These are phyloP conservation scores for Mucor sp. DNA, from an alignment of 371 early-diverging fungal species.

Conservation along the genomic window DNA sequence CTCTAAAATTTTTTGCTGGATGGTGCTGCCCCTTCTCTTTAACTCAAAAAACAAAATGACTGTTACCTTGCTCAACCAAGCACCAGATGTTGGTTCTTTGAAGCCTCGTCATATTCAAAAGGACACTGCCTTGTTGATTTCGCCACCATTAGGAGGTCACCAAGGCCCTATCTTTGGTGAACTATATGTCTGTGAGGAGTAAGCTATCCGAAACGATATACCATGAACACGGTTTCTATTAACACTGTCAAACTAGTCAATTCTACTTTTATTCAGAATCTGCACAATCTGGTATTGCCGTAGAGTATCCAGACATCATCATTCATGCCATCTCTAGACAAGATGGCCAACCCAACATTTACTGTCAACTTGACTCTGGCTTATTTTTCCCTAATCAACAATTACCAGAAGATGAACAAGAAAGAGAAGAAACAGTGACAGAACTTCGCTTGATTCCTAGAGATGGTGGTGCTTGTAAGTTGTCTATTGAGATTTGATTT, in stretches of 20 bases:
- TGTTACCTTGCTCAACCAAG: constrained; percentile 40
- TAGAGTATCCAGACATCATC: constrained; percentile 76
- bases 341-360: constrained; percentile 65
- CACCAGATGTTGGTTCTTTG: constrained; percentile 34
- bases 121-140: constrained; percentile 31
- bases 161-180: constrained; percentile 34
- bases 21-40: not conserved
- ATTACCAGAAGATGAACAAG: constrained; percentile 55
- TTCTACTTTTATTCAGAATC: constrained; percentile 57
- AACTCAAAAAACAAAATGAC: constrained; percentile 31
- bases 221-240: not conserved
- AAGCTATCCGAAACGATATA: not conserved
- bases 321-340: constrained; percentile 82
- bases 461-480: constrained; percentile 62
- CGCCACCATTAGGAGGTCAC: constrained; percentile 44
- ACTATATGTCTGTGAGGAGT: constrained; percentile 48
- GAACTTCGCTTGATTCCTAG: constrained; percentile 73
- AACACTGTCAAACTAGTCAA: constrained; percentile 22
- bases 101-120: constrained; percentile 39
- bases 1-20: not conserved
- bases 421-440: constrained; percentile 55
- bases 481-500: not conserved
- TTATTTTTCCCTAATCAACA: constrained; percentile 45
- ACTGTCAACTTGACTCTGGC: constrained; percentile 71
- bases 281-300: constrained; percentile 54